Percentiles rank a stretch among this genome's conserved stretches.
These are phyloP conservation scores for Beverwykella pulmonaria DNA, from an alignment of 495 filamentous ascomycete species.

Conservation along the genomic window DNA sequence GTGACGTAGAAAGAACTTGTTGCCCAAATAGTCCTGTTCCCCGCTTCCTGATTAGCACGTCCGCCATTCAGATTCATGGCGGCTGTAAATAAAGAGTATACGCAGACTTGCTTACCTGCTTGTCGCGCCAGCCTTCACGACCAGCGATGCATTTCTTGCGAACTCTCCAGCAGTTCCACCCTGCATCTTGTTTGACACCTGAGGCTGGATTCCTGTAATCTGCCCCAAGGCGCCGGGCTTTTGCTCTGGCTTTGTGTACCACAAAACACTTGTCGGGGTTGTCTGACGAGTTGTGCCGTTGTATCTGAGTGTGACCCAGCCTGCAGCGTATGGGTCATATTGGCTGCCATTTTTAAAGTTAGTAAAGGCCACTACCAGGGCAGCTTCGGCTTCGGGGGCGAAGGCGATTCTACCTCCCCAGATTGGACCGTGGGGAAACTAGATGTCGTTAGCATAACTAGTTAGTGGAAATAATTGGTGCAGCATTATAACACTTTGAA, in stretches of 20 bases:
- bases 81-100: too few species aligned
- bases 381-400: background rate
- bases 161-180: background rate
- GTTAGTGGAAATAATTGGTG: too few species aligned
- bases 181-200: conserved; percentile 12
- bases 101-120: conserved; percentile 1
- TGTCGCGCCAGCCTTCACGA: background rate
- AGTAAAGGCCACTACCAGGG: conserved; percentile 4
- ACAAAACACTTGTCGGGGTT: background rate
- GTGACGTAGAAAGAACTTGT: conserved; percentile 22
- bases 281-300: background rate
- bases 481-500: too few species aligned
- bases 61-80: too few species aligned
- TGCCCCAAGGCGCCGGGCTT: conserved; percentile 5
- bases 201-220: background rate
- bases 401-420: conserved; percentile 38
- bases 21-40: conserved; percentile 20
- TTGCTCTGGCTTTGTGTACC: conserved; percentile 19
- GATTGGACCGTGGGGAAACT: conserved; percentile 33
- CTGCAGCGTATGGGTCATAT: conserved; percentile 26
- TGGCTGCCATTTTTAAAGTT: conserved; percentile 10
- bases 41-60: too few species aligned
- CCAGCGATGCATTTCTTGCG: conserved; percentile 3
- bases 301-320: conserved; percentile 12
- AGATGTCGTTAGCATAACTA: too few species aligned